Evolutionary conservation across 2,329 filamentous ascomycete species (phyloP).

Genomic region (Monosporascus sp.): DNA sequence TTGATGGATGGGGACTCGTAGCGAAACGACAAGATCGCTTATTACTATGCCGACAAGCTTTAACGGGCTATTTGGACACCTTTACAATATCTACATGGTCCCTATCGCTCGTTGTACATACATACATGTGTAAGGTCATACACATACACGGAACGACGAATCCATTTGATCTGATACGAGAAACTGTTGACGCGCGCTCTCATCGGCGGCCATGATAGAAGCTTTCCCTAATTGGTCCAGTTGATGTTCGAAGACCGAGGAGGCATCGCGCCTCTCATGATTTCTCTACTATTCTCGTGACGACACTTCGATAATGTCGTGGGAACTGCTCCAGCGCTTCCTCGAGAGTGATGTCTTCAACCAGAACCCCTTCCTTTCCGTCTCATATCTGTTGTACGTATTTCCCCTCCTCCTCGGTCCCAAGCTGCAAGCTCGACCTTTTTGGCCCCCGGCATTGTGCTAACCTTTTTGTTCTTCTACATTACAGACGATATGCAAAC

Average conservation of each 20-base stretch:
- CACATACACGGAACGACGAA: neutral
- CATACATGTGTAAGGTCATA: neutral
- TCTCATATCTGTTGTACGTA: slow-evolving; percentile 81
- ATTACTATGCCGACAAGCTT: neutral
- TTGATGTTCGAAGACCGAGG: slow-evolving; percentile 24
- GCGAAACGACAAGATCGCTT: neutral
- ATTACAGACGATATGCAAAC: slow-evolving; percentile 71
- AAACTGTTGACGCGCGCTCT: slow-evolving; percentile 7
- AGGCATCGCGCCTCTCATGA: slow-evolving; percentile 25
- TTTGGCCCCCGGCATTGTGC: slow-evolving; percentile 1
- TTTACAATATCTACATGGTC: neutral
- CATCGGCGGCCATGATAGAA: slow-evolving; percentile 25
- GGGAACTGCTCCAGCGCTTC: slow-evolving; percentile 85
- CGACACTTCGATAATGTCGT: slow-evolving; percentile 55
- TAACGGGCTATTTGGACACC: neutral
- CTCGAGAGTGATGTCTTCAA: slow-evolving; percentile 93
- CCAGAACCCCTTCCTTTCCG: slow-evolving; percentile 80
- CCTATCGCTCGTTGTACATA: neutral
- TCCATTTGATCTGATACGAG: too few relatives aligned
- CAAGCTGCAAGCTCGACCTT: slow-evolving; percentile 1
- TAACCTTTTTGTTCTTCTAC: neutral
- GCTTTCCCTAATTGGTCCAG: slow-evolving; percentile 13
- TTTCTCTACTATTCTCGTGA: slow-evolving; percentile 19
- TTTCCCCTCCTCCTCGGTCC: slow-evolving; percentile 4
- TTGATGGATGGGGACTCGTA: neutral